These are phyloP conservation scores for Fusarium sterilihyphosum DNA, from an alignment of 2,329 filamentous ascomycete genomes.

Conservation along the genomic window DNA sequence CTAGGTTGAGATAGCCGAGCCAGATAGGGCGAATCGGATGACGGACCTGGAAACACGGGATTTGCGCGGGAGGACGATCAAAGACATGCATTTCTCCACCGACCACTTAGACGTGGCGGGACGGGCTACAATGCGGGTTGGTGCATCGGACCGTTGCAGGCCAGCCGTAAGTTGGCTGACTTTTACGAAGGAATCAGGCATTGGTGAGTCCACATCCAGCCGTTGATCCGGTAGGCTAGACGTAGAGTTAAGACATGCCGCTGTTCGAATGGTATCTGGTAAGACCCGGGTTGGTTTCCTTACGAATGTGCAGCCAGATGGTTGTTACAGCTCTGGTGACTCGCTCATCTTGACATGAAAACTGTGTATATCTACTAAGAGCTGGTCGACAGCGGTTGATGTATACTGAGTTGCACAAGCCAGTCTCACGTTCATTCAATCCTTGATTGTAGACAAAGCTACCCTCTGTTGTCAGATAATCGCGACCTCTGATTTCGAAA, in stretches of 20 bases:
- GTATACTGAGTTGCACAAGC: not conserved
- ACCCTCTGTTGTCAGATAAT: rapidly evolving
- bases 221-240: not conserved
- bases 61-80: not conserved
- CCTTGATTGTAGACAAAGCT: not conserved
- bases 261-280: too few species aligned
- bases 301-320: too few species aligned
- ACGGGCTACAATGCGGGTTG: not conserved
- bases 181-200: not conserved
- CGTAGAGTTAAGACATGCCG: not conserved
- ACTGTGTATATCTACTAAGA: not conserved
- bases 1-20: not conserved
- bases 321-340: not conserved
- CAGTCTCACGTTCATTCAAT: too few species aligned
- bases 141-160: not conserved
- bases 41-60: not conserved
- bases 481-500: too few species aligned
- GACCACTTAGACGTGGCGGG: not conserved
- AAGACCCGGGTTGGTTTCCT: not conserved
- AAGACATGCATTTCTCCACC: not conserved
- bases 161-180: not conserved
- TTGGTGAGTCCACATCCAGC: not conserved
- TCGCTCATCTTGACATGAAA: not conserved
- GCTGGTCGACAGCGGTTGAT: too few species aligned
- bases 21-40: not conserved